phyloP scores from a whole-genome alignment of 805 yeast genomes.

The Sugiyamaella boreocaroliniensis region DNA sequence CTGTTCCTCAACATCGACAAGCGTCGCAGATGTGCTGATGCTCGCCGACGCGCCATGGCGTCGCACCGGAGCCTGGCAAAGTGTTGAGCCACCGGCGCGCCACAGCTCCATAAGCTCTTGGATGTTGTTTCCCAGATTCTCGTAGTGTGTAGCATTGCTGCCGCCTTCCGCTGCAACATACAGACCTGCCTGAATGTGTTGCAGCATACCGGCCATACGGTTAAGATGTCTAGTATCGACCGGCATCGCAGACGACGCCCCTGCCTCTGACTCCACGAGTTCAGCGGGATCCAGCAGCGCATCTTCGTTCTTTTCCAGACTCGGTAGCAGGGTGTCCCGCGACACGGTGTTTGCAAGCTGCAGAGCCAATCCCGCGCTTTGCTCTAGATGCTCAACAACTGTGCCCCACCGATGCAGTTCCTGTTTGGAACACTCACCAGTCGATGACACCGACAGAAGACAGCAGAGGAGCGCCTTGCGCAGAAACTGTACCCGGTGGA shows the following conservation, averaged over 20 bases:
- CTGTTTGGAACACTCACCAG: constrained; percentile 18
- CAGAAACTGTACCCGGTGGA: constrained; percentile 33
- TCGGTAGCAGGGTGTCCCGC: constrained; percentile 7
- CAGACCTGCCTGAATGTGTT: constrained; percentile 20
- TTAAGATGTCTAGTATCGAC: constrained; percentile 4
- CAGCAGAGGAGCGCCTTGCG: constrained; percentile 41
- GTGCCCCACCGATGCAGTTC: constrained; percentile 23
- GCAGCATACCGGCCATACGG: constrained; percentile 12
- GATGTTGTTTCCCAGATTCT: constrained; percentile 19
- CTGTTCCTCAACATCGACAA: background rate
- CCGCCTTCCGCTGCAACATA: background rate
- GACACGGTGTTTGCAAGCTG: constrained; percentile 13
- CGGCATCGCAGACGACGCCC: background rate
- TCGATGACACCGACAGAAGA: constrained; percentile 32
- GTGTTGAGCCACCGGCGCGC: constrained; percentile 9
- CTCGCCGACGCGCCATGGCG: constrained; percentile 1
- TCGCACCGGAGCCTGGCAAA: background rate
- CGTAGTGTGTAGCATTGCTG: constrained; percentile 4
- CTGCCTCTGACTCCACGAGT: constrained; percentile 1
- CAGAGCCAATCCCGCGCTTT: constrained; percentile 9
- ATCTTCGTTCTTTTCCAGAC: background rate
- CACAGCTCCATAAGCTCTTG: constrained; percentile 16
- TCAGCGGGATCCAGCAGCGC: background rate
- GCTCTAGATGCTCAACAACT: constrained; percentile 20
- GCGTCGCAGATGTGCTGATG: constrained; percentile 4